These are phyloP conservation scores for Fusarium annulatum DNA, from an alignment of 2,329 filamentous ascomycete species.

Conservation along the genomic window DNA sequence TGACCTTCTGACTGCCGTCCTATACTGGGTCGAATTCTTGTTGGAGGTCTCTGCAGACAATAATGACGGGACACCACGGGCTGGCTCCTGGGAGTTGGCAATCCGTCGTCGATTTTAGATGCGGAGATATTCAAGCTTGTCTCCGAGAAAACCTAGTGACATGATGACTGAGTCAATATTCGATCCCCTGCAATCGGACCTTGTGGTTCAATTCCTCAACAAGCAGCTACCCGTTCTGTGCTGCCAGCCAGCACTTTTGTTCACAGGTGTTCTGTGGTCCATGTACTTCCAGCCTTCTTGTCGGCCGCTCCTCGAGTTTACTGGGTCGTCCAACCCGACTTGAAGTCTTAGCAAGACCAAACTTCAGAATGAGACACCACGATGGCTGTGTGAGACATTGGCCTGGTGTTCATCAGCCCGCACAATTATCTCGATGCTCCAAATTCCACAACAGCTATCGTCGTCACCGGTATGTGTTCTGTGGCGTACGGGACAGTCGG, in stretches of 20 bases:
- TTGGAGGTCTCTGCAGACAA: not conserved
- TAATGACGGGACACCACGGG: slow-evolving; percentile 25
- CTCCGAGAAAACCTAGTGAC: slow-evolving; percentile 18
- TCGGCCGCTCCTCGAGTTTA: slow-evolving; percentile 17
- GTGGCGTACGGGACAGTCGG: slow-evolving; percentile 41
- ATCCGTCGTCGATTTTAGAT: slow-evolving; percentile 13
- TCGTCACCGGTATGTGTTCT: slow-evolving; percentile 28
- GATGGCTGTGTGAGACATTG: slow-evolving; percentile 37
- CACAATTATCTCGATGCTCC: slow-evolving; percentile 26
- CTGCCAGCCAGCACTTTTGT: slow-evolving; percentile 32
- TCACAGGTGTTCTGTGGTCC: not conserved
- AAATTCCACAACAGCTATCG: slow-evolving; percentile 20
- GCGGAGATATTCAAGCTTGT: slow-evolving; percentile 7
- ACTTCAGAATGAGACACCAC: slow-evolving; percentile 29
- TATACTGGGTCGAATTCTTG: slow-evolving; percentile 20
- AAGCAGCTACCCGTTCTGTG: slow-evolving; percentile 30
- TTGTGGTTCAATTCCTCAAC: slow-evolving; percentile 23
- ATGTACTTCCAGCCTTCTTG: slow-evolving; percentile 10
- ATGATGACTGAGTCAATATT: slow-evolving; percentile 19
- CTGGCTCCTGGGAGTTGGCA: slow-evolving; percentile 19
- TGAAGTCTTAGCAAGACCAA: not conserved
- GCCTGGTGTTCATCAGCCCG: slow-evolving; percentile 9
- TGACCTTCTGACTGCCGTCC: slow-evolving; percentile 38
- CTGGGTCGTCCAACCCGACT: slow-evolving; percentile 14
- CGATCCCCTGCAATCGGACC: slow-evolving; percentile 27